A percentile compares a stretch with the other conserved stretches of the same genome.
Evolutionary conservation across 495 filamentous ascomycete genomes (phyloP).

Genomic region (Hypoxylon lienhwacheense): DNA sequence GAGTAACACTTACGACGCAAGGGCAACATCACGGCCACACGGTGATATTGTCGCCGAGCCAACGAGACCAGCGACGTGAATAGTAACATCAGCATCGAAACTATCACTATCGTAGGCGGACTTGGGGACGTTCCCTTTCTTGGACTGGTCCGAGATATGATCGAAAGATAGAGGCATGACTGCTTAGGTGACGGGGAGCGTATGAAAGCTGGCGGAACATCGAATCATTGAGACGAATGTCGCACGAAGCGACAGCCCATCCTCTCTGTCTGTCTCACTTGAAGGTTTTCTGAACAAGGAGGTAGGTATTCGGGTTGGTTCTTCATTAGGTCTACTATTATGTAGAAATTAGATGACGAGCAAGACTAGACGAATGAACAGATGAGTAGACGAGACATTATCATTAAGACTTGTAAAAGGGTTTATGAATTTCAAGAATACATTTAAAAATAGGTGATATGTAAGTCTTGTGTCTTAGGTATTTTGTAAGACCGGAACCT

Average conservation of each 20-base stretch:
- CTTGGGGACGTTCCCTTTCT: conserved; percentile 53
- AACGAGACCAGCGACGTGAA: conserved; percentile 72
- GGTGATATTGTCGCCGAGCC: conserved; percentile 80
- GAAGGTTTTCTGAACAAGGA: too few species aligned
- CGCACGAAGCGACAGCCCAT: conserved; percentile 16
- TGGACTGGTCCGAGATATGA: conserved; percentile 44
- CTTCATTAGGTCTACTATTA: background rate
- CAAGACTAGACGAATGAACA: conserved; percentile 1
- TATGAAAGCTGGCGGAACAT: conserved; percentile 5
- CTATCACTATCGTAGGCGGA: conserved; percentile 84
- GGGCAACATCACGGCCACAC: conserved; percentile 86
- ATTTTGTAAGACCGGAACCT: too few species aligned
- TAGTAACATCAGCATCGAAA: conserved; percentile 80
- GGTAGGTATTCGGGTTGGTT: too few species aligned
- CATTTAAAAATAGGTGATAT: background rate
- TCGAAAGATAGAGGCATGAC: conserved; percentile 49
- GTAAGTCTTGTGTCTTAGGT: too few species aligned
- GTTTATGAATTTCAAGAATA: background rate
- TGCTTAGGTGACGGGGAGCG: conserved; percentile 6
- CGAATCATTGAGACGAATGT: conserved; percentile 17
- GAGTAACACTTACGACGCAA: conserved; percentile 70
- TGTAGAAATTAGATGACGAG: background rate
- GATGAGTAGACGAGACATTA: background rate
- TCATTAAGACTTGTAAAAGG: background rate
- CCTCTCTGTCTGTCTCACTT: conserved; percentile 2